These are phyloP conservation scores for Oryza glaberrima DNA, from an alignment of 176 grass and related monocot genomes.

Conservation along the genomic window DNA sequence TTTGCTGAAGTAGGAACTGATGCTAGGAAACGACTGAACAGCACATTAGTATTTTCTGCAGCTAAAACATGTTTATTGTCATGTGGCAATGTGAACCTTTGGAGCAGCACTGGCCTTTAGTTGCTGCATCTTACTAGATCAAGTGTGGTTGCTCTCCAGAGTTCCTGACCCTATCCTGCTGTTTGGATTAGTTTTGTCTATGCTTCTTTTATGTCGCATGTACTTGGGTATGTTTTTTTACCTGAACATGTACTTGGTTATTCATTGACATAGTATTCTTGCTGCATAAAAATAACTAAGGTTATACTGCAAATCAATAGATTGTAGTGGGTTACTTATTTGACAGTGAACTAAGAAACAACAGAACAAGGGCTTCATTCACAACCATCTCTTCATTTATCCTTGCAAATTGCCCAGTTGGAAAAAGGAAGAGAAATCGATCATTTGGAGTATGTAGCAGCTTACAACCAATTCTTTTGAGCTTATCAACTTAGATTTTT, in stretches of 20 bases:
- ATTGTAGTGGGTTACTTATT: conserved; percentile 17
- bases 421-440: conserved; percentile 1
- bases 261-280: background rate
- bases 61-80: background rate
- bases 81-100: background rate
- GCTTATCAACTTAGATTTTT: conserved; percentile 29
- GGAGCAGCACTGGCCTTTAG: background rate
- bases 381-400: background rate
- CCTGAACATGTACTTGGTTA: background rate
- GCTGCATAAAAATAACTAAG: background rate
- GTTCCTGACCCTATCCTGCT: background rate
- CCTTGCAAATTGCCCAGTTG: background rate
- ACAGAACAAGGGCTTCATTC: background rate
- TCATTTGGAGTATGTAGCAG: background rate
- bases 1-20: background rate
- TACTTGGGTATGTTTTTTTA: background rate
- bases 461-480: background rate
- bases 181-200: background rate
- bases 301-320: conserved; percentile 2
- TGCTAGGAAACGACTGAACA: background rate
- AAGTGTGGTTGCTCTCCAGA: background rate
- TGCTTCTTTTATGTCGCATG: background rate
- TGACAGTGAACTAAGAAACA: background rate
- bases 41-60: background rate
- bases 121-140: background rate